phyloP scores from a whole-genome alignment of 495 filamentous ascomycete species.

The Talaromyces borbonicus region DNA sequence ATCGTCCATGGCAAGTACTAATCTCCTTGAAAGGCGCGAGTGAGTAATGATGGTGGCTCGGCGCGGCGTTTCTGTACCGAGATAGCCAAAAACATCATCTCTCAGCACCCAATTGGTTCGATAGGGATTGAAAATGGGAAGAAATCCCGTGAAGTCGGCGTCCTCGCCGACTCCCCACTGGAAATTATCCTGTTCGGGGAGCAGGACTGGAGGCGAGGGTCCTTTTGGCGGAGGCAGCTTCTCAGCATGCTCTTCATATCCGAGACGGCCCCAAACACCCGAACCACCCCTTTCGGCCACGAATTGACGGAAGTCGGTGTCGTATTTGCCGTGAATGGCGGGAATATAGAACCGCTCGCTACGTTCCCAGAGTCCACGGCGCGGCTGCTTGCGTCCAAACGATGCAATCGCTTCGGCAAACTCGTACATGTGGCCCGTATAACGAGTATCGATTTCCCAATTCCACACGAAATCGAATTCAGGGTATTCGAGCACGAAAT shows the following conservation, averaged over 20 bases:
- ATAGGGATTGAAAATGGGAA: constrained; percentile 59
- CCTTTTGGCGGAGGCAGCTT: constrained; percentile 23
- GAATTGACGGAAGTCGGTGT: constrained; percentile 43
- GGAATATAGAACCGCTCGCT: constrained; percentile 65
- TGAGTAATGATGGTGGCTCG: constrained; percentile 59
- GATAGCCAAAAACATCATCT: constrained; percentile 33
- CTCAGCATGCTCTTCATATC: constrained; percentile 25
- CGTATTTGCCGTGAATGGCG: constrained; percentile 47
- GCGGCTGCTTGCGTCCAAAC: constrained; percentile 53
- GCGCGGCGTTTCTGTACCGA: constrained; percentile 41
- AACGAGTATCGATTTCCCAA: constrained; percentile 64
- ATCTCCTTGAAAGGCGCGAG: constrained; percentile 47
- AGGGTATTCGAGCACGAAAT: constrained; percentile 56
- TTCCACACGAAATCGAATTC: constrained; percentile 73
- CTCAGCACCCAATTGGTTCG: constrained; percentile 54
- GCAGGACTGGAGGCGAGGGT: constrained; percentile 43
- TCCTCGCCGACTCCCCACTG: constrained; percentile 68
- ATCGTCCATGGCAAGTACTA: constrained; percentile 57
- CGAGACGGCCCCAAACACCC: constrained; percentile 51
- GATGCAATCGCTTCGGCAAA: constrained; percentile 48
- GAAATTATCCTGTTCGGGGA: constrained; percentile 50
- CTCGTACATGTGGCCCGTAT: constrained; percentile 62
- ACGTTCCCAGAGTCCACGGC: constrained; percentile 65
- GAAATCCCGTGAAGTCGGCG: constrained; percentile 62
- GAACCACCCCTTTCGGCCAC: constrained; percentile 28